Conservation (phyloP, 163 green algal species). For the Scenedesmus sp. region DNA sequence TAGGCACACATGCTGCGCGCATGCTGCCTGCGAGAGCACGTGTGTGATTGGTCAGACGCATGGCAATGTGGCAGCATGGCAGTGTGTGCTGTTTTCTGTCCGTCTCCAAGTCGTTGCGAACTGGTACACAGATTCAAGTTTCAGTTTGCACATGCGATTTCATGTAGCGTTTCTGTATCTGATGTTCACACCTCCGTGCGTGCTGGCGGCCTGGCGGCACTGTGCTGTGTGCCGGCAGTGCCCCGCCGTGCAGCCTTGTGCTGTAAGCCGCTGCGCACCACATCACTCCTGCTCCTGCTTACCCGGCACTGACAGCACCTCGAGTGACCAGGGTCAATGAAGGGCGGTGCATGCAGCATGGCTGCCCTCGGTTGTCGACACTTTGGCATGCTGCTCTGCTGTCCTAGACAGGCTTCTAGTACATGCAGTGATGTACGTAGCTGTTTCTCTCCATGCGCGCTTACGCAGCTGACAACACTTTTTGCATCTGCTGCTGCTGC, state of each 20-base stretch:
- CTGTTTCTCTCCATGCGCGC: not conserved
- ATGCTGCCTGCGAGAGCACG: not conserved
- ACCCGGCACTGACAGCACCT: not conserved
- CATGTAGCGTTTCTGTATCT: not conserved
- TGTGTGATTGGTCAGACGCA: not conserved
- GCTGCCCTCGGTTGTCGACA: not conserved
- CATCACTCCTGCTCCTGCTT: not conserved
- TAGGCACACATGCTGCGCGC: not conserved
- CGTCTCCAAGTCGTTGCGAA: not conserved
- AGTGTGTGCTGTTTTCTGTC: not conserved
- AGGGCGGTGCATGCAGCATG: not conserved
- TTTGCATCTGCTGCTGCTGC: not conserved
- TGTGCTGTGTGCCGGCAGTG: not conserved
- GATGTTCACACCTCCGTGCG: not conserved
- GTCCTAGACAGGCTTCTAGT: not conserved
- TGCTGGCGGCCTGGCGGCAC: not conserved
- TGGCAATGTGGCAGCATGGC: not conserved
- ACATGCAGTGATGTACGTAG: not conserved
- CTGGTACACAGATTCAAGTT: not conserved
- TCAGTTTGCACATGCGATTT: not conserved
- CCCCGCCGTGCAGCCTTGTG: not conserved
- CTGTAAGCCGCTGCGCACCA: not conserved
- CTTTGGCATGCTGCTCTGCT: not conserved
- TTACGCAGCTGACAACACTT: not conserved
- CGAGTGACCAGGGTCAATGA: slow-evolving; percentile 13